Evolutionary conservation across 139 green algal species (phyloP).

Genomic region (Eudorina sp.): DNA sequence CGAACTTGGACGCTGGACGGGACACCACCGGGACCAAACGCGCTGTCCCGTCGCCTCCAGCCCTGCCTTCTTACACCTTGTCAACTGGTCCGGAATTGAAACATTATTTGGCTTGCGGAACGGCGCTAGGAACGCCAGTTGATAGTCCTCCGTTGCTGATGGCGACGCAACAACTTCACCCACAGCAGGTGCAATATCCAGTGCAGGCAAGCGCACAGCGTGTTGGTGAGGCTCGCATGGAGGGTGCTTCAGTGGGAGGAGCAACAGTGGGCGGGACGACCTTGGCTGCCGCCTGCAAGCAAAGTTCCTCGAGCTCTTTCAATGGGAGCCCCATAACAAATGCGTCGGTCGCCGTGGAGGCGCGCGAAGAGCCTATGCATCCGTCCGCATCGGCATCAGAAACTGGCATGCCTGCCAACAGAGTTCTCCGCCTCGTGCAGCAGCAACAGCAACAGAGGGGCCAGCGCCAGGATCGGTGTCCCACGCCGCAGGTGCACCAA

Average conservation of each 20-base stretch:
- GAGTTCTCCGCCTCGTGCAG: not conserved
- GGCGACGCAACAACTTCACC: not conserved
- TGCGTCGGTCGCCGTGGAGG: not conserved
- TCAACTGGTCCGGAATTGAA: not conserved
- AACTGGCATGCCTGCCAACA: not conserved
- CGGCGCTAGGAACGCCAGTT: not conserved
- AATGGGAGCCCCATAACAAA: not conserved
- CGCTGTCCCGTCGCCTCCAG: not conserved
- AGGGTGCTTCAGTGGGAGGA: not conserved
- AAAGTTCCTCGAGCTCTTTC: slow-evolving; percentile 20
- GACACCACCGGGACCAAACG: not conserved
- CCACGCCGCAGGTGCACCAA: not conserved
- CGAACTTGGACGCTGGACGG: not conserved
- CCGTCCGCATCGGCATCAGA: not conserved
- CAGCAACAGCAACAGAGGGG: slow-evolving; percentile 15
- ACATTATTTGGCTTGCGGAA: not conserved
- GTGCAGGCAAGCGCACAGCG: not conserved
- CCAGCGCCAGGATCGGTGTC: not conserved
- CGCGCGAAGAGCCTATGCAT: not conserved
- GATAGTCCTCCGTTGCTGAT: not conserved
- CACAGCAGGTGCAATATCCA: not conserved
- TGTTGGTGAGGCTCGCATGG: not conserved
- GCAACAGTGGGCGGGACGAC: not conserved
- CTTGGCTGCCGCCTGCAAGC: not conserved
- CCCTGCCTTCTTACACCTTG: not conserved